Evolutionary conservation across 805 yeast genomes (phyloP), one percentile per base, ranked within the genome.

Genomic region (Metschnikowia similis): DNA sequence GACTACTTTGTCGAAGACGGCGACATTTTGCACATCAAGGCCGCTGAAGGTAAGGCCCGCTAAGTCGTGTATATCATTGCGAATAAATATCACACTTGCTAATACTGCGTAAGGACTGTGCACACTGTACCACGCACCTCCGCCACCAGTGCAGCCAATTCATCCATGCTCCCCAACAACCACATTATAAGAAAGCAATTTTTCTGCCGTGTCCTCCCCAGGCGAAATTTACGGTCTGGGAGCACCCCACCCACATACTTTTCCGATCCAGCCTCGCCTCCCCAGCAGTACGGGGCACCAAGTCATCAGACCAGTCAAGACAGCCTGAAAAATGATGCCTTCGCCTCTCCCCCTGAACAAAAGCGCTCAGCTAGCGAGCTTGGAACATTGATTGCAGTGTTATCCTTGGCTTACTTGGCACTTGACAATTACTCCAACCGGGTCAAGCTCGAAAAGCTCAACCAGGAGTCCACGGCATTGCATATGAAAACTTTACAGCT

Each of bases 1-100:
- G 96, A 84, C 55, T 94, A 94, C 67, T 87, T 82, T 48, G 96
- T 94, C 51, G 96, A 91, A 74, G 97, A 91, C 67, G 96, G 96
- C 63, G 98, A 91, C 67, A 77, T 94, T 63, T 77, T 92, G 56
- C 89, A 84, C 72, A 87, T 92, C 80, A 86, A 94, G 75, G 90
- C 97, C 50, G 97, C 95, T 60, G 96, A 91, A 47, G 96, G 96
- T 71, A 89, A 89, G 76, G 87, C 76, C 51, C 74, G 78, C 63
- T 74, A 73, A 69, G 56, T n/a, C 29, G 32, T 28, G 32, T 39
- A 26, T 14, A n/a, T 28, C 29, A 34, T 28, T 11, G 41, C 30
- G 29, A 39, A 39, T 39, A 27, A 14, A 39, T n/a, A 14, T 29
- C 28, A 26, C 42, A 28, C 14, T 21, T 14, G 28, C 28, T 21